Base-by-base conservation (phyloP, 306 rosid genomes). In the Medicago arabica region DNA sequence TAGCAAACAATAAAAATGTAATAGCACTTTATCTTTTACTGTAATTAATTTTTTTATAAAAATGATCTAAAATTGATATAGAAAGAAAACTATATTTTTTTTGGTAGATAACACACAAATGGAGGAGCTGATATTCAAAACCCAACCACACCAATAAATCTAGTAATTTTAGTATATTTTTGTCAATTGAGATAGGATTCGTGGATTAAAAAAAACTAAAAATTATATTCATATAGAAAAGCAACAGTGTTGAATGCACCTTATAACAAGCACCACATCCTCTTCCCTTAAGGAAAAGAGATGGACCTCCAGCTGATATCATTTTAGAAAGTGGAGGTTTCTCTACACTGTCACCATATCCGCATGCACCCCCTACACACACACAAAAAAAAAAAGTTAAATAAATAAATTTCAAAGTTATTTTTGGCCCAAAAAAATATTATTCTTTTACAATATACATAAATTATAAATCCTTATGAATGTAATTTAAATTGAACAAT, bases 211-310 rank as follows among this genome's bases (percentile, higher is more conserved):
- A 51, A n/a, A 50, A 21, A 21, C 23, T 21, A 6, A 51, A 0
- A 49, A 16, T 51, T 17, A 7, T n/a, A 4, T 31, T 31, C 5
- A 31, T 5, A 16, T 51, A 16, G 3, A 17, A 9, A 18, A 9
- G n/a, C 8, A 25, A 59, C 9, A 13, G n/a, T n/a, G 38, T 59
- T 25, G 36, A 21, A 57, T 49, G 71, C 19, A 89, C 96, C 92
- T 88, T 83, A 77, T 86, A 93, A 79, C 98, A 93, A 79, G 91
- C 88, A 34, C 98, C 98, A 41, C 98, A 93, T 34, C 86, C 95
- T 63, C 67, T 60, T 40, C 93, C 98, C 0, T 80, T 54, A 0
- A 69, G 31, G 67, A 31, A 93, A 75, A 93, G 38, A 4, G 90
- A 67, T 15, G 91, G 82, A 2, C 95, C 90, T 21, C 89, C 98